Base-by-base conservation (phyloP, 164 flowering plant species). In the Magnolia officinalis region DNA sequence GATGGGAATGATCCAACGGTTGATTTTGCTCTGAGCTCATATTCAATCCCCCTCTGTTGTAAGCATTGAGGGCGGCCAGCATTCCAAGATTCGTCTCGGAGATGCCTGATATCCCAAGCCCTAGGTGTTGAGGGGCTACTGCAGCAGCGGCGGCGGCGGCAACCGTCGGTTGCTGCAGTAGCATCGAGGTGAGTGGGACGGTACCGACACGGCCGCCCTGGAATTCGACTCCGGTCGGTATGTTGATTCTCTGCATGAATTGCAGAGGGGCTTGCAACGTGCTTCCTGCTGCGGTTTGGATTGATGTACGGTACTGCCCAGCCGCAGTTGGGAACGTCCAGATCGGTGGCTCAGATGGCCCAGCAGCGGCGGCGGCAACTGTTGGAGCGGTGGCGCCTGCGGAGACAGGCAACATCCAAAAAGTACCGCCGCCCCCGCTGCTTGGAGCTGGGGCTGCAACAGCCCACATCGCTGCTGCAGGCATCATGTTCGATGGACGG, bases 31-130 rank as follows among this genome's bases (percentile, higher is more conserved):
- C 89, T 0, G 85, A 78, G 78, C 85, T 89, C 79, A 89, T 81
- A 55, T 79, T 88, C 72, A 85, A 78, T 8, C 83, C 83, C 4
- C 82, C 83, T 84, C 89, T 80, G 1, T 85, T 83, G 70, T 81
- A 88, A 16, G 92, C 90, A 77, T 91, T 89, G 0, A 91, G 78
- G n/a, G 94, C 94, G 0, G 92, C 93, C 68, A 91, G 75, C 95
- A 92, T 91, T 2, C 97, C 95, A 77, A 93, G 66, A 79, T 92
- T 90, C 0, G 91, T 80, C 13, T 92, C 97, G 0, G 88, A 77
- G 51, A 85, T 79, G 8, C 92, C 90, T 7, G 88, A 77, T 50
- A 85, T 79, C 16, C 92, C 90, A 7, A 92, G 70, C 11, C 95
- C 97, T 0, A 90, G 84, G 71, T 88, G 88, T 75, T 86, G 92